A percentile compares a stretch with the other conserved stretches of the same genome.
Conservation (phyloP, 192 early-diverging fungal species). For the Pilaira anomala region DNA sequence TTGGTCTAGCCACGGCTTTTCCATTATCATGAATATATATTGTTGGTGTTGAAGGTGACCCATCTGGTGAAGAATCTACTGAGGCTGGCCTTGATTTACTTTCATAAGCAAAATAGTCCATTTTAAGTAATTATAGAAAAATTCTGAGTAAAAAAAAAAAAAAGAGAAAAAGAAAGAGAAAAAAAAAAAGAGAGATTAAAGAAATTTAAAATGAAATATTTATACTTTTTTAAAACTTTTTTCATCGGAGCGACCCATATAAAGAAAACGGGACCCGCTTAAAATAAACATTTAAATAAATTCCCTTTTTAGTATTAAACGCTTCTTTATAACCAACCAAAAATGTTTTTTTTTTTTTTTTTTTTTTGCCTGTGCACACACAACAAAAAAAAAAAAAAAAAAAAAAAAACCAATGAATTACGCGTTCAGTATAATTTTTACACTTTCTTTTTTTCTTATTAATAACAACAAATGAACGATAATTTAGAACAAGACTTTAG, state of each 20-base stretch:
- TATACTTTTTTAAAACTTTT: neutral
- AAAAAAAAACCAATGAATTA: neutral
- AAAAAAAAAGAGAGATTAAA: neutral
- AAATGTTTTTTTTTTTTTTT: too few species aligned
- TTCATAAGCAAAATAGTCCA: slow-evolving; percentile 25
- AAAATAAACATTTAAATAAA: too few species aligned
- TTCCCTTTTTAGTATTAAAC: too few species aligned
- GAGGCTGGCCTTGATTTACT: neutral
- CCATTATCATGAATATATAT: slow-evolving; percentile 10
- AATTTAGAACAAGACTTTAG: neutral
- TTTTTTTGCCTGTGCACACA: neutral
- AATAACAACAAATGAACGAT: neutral
- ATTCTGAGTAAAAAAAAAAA: neutral
- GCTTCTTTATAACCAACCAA: neutral
- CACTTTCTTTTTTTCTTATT: neutral
- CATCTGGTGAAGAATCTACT: slow-evolving; percentile 8
- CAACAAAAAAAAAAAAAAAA: neutral
- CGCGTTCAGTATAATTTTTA: neutral
- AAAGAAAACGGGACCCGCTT: neutral
- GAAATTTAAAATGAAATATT: neutral
- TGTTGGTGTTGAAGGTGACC: slow-evolving; percentile 11
- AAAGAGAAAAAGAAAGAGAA: slow-evolving; percentile 11
- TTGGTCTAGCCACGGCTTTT: slow-evolving; percentile 1
- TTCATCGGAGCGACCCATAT: neutral
- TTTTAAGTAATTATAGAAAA: neutral